A percentile compares a stretch with the other conserved stretches of the same genome.
phyloP scores from a whole-genome alignment of 495 filamentous ascomycete genomes.

The Neurospora sublineolata region DNA sequence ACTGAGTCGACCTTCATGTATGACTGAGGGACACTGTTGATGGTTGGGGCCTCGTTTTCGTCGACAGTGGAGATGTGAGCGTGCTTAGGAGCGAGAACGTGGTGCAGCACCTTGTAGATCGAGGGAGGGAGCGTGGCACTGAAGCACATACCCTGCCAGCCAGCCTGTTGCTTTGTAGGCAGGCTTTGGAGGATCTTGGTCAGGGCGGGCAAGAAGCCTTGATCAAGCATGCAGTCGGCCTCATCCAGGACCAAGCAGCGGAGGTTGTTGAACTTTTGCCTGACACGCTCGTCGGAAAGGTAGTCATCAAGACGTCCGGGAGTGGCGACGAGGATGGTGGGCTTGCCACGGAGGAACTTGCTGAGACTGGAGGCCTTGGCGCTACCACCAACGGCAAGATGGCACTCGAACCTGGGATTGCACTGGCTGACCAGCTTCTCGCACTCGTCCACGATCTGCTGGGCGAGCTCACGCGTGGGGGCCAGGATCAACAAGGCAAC shows the following conservation, averaged over 20 bases:
- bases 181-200: slow-evolving; percentile 67
- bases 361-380: slow-evolving; percentile 77
- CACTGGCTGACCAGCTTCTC: slow-evolving; percentile 49
- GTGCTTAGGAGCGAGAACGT: slow-evolving; percentile 94
- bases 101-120: slow-evolving; percentile 86
- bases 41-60: slow-evolving; percentile 80
- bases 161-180: slow-evolving; percentile 38
- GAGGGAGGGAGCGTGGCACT: slow-evolving; percentile 82
- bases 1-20: slow-evolving; percentile 67
- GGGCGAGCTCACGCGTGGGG: slow-evolving; percentile 81
- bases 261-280: slow-evolving; percentile 64
- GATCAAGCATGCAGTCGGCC: slow-evolving; percentile 93
- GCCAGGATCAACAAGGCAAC: slow-evolving; percentile 68
- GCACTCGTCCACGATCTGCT: slow-evolving; percentile 80
- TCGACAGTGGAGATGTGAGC: slow-evolving; percentile 82
- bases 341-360: slow-evolving; percentile 52
- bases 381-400: slow-evolving; percentile 94
- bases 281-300: slow-evolving; percentile 64
- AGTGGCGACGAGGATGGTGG: slow-evolving; percentile 79
- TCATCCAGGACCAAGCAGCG: slow-evolving; percentile 72
- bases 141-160: slow-evolving; percentile 82
- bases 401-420: slow-evolving; percentile 67
- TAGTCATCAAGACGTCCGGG: slow-evolving; percentile 85
- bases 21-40: slow-evolving; percentile 67
- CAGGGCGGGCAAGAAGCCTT: slow-evolving; percentile 84